phyloP scores from a whole-genome alignment of 2,329 filamentous ascomycete species.

The Fusarium siculi region DNA sequence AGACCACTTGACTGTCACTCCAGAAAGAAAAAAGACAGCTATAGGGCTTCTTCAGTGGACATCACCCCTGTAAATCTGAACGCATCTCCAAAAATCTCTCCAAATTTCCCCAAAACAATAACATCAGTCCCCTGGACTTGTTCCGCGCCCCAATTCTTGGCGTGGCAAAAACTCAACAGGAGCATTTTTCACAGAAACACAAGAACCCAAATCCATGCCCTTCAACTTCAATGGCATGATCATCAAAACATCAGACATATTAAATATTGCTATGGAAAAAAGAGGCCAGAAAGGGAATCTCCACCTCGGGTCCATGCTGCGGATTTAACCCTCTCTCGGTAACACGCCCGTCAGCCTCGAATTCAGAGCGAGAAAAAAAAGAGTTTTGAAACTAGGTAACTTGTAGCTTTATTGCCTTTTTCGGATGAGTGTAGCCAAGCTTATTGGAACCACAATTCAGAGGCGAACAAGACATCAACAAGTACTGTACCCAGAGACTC shows the following conservation, averaged over 20 bases:
- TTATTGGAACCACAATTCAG: slow-evolving; percentile 22
- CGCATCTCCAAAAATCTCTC: slow-evolving; percentile 14
- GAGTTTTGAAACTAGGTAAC: slow-evolving; percentile 18
- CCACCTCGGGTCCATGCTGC: slow-evolving; percentile 24
- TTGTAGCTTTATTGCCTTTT: slow-evolving; percentile 25
- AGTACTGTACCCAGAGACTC: too few species aligned
- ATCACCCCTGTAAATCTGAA: neutral
- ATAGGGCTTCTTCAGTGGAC: neutral
- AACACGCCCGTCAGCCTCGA: slow-evolving; percentile 39
- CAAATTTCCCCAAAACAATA: slow-evolving; percentile 11
- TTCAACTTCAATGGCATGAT: slow-evolving; percentile 4
- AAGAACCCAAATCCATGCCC: slow-evolving; percentile 4
- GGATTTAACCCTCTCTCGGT: slow-evolving; percentile 10
- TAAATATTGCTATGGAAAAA: neutral
- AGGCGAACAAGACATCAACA: neutral
- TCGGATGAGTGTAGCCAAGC: slow-evolving; percentile 16
- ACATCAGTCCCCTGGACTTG: neutral
- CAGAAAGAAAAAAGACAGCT: neutral
- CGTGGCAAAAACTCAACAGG: neutral
- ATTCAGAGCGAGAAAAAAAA: slow-evolving; percentile 7
- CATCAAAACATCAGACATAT: neutral
- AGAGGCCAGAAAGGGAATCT: slow-evolving; percentile 3
- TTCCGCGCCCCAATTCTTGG: neutral
- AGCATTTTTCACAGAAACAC: neutral
- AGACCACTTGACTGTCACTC: neutral